Evolutionary conservation across 345 rosid genomes (phyloP).

Genomic region (Eucalyptus dawsonii): DNA sequence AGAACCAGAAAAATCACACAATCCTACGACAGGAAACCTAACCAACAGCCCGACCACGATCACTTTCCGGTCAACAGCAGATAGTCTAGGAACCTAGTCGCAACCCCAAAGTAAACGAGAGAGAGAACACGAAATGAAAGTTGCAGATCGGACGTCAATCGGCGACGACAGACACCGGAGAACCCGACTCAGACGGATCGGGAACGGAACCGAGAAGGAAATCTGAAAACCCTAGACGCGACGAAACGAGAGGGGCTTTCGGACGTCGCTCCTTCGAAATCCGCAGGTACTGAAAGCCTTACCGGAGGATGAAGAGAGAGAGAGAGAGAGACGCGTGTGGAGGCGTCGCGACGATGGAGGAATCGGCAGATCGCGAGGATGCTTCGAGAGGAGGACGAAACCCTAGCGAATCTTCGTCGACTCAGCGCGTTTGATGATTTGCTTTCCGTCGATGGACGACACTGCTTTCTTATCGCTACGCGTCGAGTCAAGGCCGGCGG

Average conservation of each 20-base stretch:
- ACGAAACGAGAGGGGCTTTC: background rate
- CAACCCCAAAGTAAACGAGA: background rate
- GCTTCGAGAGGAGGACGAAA: background rate
- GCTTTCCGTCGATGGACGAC: background rate
- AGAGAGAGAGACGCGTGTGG: background rate
- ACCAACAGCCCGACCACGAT: background rate
- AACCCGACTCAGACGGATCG: background rate
- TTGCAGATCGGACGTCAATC: background rate
- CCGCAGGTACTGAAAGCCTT: constrained; percentile 35
- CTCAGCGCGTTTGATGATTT: background rate
- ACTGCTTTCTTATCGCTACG: background rate
- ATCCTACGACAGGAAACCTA: background rate
- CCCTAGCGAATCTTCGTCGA: background rate
- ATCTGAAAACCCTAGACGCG: constrained; percentile 10
- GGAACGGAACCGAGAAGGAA: background rate
- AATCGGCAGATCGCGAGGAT: background rate
- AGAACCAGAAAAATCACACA: background rate
- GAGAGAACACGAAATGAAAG: background rate
- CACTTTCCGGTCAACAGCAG: background rate
- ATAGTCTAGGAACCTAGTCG: background rate
- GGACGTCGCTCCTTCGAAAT: constrained; percentile 22
- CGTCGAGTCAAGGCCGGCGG: background rate
- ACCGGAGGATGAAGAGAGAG: constrained; percentile 17
- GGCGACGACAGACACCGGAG: background rate
- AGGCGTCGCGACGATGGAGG: background rate